Evolutionary conservation across 371 early-diverging fungal genomes (phyloP), one percentile per base, ranked within the genome.

Genomic region (Encephalitozoon cuniculi): DNA sequence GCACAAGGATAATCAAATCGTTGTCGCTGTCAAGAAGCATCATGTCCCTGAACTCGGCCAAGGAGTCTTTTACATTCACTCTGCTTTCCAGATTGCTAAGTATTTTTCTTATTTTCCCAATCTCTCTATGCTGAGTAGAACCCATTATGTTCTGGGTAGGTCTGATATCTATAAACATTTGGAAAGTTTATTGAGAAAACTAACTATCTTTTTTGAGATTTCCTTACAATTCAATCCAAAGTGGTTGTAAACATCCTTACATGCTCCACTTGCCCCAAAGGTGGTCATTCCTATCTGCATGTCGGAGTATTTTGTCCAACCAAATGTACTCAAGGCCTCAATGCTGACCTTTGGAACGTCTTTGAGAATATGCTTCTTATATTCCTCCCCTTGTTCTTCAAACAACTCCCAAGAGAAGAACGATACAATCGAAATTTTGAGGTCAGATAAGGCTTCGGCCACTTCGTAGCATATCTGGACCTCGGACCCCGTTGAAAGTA

Each of bases 401-500:
- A 96, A 98, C 63, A 96, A 84, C 78, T 93, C 93, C 77, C 89
- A 87, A 77, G 92, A 96, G 23, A 95, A 93, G 88, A 96, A 89
- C 41, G 97, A 97, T 39, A 98, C 94, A 41, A 96, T 89, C 71
- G 92, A 90, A 30, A 90, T 88, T 18, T 82, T 74, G 5, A 54
- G 15, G 15, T 86, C 84, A 34, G 84, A 82, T 34, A 95, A 86
- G 46, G 85, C 74, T 76, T 90, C 87, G 65, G 92, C 91, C 9
- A 93, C 88, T 39, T 92, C 91, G 23, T 94, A 89, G 68, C 90
- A 89, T 53, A 96, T 87, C 64, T 88, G 88, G 4, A 93, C 91
- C 86, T 98, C 99, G 18, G 96, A 93, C 51, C 99, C 99, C 18
- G 96, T 94, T 41, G 90, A 93, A 8, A 91, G 87, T 28, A 97